These are phyloP conservation scores for Salmacisia buchloeana DNA, from an alignment of 1,284 basidiomycete species.

Conservation along the genomic window DNA sequence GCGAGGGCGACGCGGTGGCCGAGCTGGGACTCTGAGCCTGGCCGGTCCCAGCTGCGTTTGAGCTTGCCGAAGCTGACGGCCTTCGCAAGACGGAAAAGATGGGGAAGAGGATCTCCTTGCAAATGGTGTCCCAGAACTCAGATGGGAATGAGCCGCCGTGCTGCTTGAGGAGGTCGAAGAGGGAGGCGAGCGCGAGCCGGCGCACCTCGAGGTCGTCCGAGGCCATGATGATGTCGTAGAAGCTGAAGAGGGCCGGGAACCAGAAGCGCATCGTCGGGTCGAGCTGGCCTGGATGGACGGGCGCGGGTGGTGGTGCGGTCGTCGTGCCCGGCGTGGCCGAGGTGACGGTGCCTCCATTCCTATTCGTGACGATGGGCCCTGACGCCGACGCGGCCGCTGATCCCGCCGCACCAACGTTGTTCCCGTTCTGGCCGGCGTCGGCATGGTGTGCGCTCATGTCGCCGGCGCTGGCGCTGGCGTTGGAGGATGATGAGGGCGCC, in stretches of 20 bases:
- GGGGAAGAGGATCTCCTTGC: conserved; percentile 92
- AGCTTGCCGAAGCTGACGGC: not conserved
- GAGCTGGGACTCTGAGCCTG: conserved; percentile 81
- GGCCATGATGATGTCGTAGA: conserved; percentile 99
- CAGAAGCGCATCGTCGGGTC: conserved; percentile 61
- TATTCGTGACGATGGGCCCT: too few relatives aligned
- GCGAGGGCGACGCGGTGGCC: conserved; percentile 52
- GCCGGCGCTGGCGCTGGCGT: not conserved
- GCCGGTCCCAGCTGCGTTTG: conserved; percentile 53
- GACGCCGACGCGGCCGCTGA: too few relatives aligned
- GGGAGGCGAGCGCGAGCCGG: conserved; percentile 75
- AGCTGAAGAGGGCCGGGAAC: conserved; percentile 92
- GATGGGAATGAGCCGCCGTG: conserved; percentile 80
- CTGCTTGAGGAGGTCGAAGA: conserved; percentile 88
- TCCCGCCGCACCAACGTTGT: too few relatives aligned
- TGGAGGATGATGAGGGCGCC: not conserved
- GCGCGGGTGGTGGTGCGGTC: not conserved
- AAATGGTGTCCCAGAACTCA: conserved; percentile 97
- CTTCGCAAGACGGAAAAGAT: conserved; percentile 89
- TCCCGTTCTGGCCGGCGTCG: not conserved
- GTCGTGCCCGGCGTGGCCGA: not conserved
- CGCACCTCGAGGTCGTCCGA: conserved; percentile 98
- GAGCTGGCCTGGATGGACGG: conserved; percentile 1
- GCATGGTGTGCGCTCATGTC: not conserved
- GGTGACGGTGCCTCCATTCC: not conserved